Evolutionary conservation across 106 monocot species (phyloP), one percentile per base, ranked within the genome.

Genomic region (Posidonia australis): DNA sequence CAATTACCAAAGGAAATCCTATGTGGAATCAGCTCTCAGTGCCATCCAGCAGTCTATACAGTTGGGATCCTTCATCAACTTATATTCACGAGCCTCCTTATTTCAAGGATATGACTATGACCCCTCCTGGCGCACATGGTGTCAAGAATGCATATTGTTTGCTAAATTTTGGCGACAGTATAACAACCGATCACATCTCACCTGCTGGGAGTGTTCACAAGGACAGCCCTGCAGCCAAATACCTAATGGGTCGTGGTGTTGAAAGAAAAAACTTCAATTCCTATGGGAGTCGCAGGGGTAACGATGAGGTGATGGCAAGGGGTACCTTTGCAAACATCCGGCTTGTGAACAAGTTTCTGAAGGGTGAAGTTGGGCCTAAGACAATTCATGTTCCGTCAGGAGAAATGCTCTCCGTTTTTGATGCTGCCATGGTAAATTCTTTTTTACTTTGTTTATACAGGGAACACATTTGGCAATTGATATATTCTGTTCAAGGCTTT

Each of bases 121-220:
- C 82, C 43, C 88, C 93, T 23, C 89, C 93, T 65, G 93, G 93
- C 11, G 78, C 93, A 5, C 82, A 83, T 28, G 46, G 80, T 60
- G 88, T 93, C 47, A 88, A 83, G 70, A 72, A 89, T 62, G 93
- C 93, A 23, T 87, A 87, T 58, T 87, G 86, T 58, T 70, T 87
- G 74, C 80, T 87, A 31, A 87, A 80, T 66, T 83, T 87, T 44
- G 93, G 89, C 14, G 93, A 93, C 49, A 93, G 85, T 58, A 86
- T 89, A 53, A 89, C 86, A 19, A 89, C 93, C 17, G 93, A 94
- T 69, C 93, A 94, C 77, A 89, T 94, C 58, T 94, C 93, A n/a
- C 93, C 93, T 60, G 93, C 93, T 58, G 85, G 93, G 41, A 89
- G 73, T 64, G 83, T 93, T 49, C 86, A 93, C 68, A 86, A 86